Percentiles rank a stretch among this genome's conserved stretches.
phyloP scores from a whole-genome alignment of 495 filamentous ascomycete species.

The Cercophora newfieldiana region DNA sequence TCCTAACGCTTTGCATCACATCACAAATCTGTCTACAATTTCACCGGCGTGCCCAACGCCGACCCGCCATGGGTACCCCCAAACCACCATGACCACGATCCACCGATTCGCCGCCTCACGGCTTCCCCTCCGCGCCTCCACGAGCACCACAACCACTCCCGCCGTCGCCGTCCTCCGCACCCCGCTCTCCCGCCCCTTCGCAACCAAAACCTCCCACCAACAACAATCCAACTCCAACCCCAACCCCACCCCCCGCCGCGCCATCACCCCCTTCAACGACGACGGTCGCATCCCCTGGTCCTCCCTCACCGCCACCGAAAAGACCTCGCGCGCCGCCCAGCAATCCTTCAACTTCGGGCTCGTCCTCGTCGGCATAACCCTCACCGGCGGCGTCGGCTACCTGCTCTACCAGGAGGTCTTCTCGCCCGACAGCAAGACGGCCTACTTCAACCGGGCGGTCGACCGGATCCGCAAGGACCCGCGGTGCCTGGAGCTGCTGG shows the following conservation, averaged over 20 bases:
- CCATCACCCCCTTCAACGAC: slow-evolving; percentile 79
- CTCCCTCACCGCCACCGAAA: slow-evolving; percentile 71
- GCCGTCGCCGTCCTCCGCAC: neutral
- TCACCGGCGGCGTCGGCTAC: slow-evolving; percentile 75
- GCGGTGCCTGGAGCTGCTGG: slow-evolving; percentile 71
- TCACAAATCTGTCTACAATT: neutral
- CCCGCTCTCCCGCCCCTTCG: neutral
- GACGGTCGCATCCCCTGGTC: slow-evolving; percentile 78
- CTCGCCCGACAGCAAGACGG: slow-evolving; percentile 77
- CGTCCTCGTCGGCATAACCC: slow-evolving; percentile 68
- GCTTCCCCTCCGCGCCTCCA: slow-evolving; percentile 15
- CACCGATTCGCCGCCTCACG: slow-evolving; percentile 21
- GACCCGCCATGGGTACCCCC: slow-evolving; percentile 28
- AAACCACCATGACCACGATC: slow-evolving; percentile 33
- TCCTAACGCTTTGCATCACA: neutral
- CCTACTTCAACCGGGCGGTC: slow-evolving; percentile 86
- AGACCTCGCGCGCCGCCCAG: slow-evolving; percentile 81
- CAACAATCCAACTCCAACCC: no score
- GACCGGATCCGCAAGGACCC: slow-evolving; percentile 73
- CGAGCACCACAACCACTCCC: slow-evolving; percentile 7
- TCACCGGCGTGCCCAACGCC: slow-evolving; percentile 20
- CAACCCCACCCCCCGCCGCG: slow-evolving; percentile 27
- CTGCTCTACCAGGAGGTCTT: slow-evolving; percentile 86
- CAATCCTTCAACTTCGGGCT: slow-evolving; percentile 85
- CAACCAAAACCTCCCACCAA: neutral